phyloP scores from a whole-genome alignment of 148 eudicot genomes.

The Polygonum aviculare region DNA sequence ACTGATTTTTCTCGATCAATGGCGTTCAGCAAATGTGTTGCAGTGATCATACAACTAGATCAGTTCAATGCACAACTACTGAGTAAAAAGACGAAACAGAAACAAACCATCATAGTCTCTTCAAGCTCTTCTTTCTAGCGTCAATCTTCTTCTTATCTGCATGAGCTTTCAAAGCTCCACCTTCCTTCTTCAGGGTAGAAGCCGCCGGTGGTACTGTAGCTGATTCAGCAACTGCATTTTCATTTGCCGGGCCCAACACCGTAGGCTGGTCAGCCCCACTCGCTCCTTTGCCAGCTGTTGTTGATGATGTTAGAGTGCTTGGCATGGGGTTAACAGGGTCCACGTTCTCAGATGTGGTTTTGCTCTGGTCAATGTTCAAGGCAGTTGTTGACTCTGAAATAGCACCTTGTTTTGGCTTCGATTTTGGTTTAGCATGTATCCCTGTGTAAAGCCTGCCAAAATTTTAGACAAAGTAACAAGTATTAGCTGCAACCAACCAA shows the following conservation, averaged over 20 bases:
- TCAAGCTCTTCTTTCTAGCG: constrained; percentile 84
- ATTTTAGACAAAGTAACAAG: not conserved
- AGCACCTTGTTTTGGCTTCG: constrained; percentile 62
- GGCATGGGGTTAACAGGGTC: constrained; percentile 39
- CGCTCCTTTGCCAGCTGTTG: constrained; percentile 33
- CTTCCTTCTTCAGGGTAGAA: constrained; percentile 43
- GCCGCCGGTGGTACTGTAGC: constrained; percentile 16
- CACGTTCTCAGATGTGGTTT: constrained; percentile 33
- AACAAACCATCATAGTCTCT: constrained; percentile 47
- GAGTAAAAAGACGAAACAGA: not conserved
- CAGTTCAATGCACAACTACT: constrained; percentile 11
- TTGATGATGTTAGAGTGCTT: constrained; percentile 31
- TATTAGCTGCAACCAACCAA: not conserved
- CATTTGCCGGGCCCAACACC: constrained; percentile 24
- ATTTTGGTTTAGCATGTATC: constrained; percentile 84
- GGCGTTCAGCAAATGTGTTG: not conserved
- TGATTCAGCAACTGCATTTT: constrained; percentile 27
- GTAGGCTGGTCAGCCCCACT: constrained; percentile 34
- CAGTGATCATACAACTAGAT: not conserved
- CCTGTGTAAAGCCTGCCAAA: constrained; percentile 74
- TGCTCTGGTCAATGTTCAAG: constrained; percentile 59
- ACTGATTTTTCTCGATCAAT: not conserved
- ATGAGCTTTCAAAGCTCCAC: constrained; percentile 35
- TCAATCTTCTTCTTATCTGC: constrained; percentile 79
- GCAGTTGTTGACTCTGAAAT: constrained; percentile 71